A percentile compares a stretch with the other conserved stretches of the same genome.
Evolutionary conservation across 345 rosid species (phyloP).

Genomic region (Salix viminalis): DNA sequence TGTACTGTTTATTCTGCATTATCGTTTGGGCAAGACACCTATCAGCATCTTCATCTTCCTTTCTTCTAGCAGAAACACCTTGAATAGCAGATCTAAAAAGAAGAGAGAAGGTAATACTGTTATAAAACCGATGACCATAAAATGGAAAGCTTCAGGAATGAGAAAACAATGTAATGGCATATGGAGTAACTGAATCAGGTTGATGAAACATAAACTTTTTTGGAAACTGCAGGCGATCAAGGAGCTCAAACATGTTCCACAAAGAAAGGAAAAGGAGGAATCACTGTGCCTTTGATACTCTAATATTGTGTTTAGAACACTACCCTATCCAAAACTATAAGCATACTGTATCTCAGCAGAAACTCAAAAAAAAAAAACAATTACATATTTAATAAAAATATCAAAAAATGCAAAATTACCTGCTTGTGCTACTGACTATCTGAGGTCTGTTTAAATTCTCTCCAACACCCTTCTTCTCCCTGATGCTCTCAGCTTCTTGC

Average conservation of each 20-base stretch:
- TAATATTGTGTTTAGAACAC: neutral
- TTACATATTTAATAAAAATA: neutral
- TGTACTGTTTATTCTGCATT: constrained; percentile 63
- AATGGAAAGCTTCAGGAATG: neutral
- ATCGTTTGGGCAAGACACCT: constrained; percentile 67
- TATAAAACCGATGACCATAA: neutral
- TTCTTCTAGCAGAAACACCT: constrained; percentile 39
- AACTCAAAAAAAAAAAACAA: neutral
- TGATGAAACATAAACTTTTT: neutral
- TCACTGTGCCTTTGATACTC: neutral
- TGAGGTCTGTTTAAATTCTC: constrained; percentile 37
- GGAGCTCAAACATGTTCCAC: neutral
- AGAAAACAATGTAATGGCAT: neutral
- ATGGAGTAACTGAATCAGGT: neutral
- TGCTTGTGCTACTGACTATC: constrained; percentile 27
- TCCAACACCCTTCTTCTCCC: constrained; percentile 41
- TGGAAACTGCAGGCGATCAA: neutral
- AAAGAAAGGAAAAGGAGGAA: neutral
- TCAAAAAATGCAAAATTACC: constrained; percentile 33
- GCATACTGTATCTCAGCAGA: neutral
- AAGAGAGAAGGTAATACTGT: neutral
- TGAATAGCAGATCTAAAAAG: constrained; percentile 38
- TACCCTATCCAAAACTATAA: neutral
- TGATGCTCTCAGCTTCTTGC: constrained; percentile 67
- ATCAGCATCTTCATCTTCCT: constrained; percentile 67